Evolutionary conservation across 1,284 basidiomycete genomes (phyloP).

Genomic region (Trichosporon faecale): DNA sequence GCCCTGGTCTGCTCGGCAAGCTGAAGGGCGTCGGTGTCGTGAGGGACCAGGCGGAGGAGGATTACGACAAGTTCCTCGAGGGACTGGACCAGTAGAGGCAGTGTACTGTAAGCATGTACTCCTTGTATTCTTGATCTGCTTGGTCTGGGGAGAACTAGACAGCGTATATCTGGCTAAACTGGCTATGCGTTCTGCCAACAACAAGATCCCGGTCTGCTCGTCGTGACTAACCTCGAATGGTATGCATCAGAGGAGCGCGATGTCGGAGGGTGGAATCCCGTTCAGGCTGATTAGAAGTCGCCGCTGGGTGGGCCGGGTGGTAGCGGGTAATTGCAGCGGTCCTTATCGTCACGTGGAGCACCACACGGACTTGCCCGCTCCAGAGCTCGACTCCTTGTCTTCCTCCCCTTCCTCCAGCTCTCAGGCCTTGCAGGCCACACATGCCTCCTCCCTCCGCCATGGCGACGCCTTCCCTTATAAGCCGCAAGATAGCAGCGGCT

Average conservation of each 20-base stretch:
- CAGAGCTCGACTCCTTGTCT: not conserved
- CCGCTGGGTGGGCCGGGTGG: not conserved
- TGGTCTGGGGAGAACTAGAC: not conserved
- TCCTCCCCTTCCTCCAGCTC: constrained; percentile 2
- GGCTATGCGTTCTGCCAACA: not conserved
- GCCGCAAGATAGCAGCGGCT: not conserved
- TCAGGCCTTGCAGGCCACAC: not conserved
- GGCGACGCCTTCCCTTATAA: not conserved
- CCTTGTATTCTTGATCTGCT: not conserved
- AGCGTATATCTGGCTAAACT: not conserved
- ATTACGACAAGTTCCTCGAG: constrained; percentile 23
- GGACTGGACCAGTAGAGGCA: constrained; percentile 18
- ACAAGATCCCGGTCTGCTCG: not conserved
- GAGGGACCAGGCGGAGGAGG: constrained; percentile 22
- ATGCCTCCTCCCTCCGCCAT: not conserved
- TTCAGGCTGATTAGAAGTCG: not conserved
- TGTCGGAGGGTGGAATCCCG: not conserved
- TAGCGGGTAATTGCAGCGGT: not conserved
- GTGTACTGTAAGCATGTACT: constrained; percentile 5
- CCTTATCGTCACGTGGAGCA: constrained; percentile 10
- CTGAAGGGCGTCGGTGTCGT: not conserved
- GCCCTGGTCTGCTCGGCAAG: constrained; percentile 40
- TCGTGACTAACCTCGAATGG: no score
- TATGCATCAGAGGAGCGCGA: not conserved
- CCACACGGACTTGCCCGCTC: constrained; percentile 6